phyloP scores from a whole-genome alignment of 768 basidiomycete genomes.

The Fomitopsis serialis region DNA sequence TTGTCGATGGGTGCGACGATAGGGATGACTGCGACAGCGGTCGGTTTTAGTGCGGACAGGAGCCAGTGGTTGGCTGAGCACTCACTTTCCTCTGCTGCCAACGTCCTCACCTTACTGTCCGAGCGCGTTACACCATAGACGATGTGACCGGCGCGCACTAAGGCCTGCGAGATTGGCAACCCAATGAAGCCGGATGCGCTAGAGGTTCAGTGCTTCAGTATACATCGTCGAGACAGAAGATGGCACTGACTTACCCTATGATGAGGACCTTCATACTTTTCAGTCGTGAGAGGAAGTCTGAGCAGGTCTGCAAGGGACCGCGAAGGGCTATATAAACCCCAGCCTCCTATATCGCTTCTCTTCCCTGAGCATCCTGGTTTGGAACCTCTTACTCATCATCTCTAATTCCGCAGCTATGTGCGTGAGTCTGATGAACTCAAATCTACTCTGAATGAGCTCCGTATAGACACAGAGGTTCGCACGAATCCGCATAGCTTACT shows the following conservation, averaged over 20 bases:
- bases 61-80: background rate
- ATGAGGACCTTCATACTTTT: constrained; percentile 20
- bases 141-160: constrained; percentile 39
- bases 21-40: constrained; percentile 28
- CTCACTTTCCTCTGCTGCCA: constrained; percentile 38
- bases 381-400: too few species aligned
- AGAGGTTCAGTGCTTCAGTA: background rate
- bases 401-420: too few species aligned
- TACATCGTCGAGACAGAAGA: background rate
- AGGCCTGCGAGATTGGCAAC: constrained; percentile 36
- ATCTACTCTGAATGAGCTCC: background rate
- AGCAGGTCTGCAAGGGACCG: too few species aligned
- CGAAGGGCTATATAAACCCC: too few species aligned
- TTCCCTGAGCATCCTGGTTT: too few species aligned
- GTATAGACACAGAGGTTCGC: background rate
- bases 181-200: constrained; percentile 44
- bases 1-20: constrained; percentile 24
- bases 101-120: constrained; percentile 23
- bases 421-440: background rate
- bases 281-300: background rate
- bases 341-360: too few species aligned
- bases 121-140: constrained; percentile 43
- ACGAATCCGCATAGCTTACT: background rate
- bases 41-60: too few species aligned
- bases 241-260: constrained; percentile 13